Evolutionary conservation across 306 rosid genomes (phyloP), one percentile per base, ranked within the genome.

Genomic region (Echinosophora koreensis): DNA sequence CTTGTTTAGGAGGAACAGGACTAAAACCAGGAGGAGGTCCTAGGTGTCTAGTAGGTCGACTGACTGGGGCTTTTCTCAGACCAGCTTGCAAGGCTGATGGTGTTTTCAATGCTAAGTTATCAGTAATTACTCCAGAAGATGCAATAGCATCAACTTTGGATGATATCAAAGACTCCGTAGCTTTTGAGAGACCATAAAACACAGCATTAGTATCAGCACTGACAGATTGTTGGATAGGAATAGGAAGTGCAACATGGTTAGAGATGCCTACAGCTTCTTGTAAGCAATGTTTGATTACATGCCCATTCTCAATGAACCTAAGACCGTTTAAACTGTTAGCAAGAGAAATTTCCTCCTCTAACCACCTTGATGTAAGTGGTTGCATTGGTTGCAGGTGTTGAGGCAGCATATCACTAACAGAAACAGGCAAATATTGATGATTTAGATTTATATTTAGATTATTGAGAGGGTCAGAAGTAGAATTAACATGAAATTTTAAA

Each of bases 11-110:
- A 74, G 88, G 88, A 71, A 89, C 81, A 3, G 30, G 69, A 83
- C 85, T 87, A 80, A 94, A 94, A 32, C 98, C 98, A 16, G 98
- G 98, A 52, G 98, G 98, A 27, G 97, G 98, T 62, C 96, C 97
- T 79, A 87, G 84, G 78, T 93, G 92, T 87, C 98, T 88, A 62
- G 87, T 82, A 55, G 98, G 98, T 41, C 98, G 96, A 84, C 91
- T 76, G 65, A 93, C 95, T 27, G 93, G 92, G 50, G 59, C 71
- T 87, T 77, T 91, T 65, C 86, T 84, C 71, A 80, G 37, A 62
- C 88, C 86, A 28, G 82, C 69, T 11, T 86, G 88, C 69, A 73
- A 69, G 38, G 80, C 84, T 27, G 87, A 47, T 52, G 86, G 68
- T 6, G 77, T 73, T 63, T 66, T 85, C 51, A 80, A 51, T 44